These are phyloP conservation scores for Asterella californica DNA, from an alignment of 225 moss, liverwort and hornwort genomes.

Conservation along the genomic window DNA sequence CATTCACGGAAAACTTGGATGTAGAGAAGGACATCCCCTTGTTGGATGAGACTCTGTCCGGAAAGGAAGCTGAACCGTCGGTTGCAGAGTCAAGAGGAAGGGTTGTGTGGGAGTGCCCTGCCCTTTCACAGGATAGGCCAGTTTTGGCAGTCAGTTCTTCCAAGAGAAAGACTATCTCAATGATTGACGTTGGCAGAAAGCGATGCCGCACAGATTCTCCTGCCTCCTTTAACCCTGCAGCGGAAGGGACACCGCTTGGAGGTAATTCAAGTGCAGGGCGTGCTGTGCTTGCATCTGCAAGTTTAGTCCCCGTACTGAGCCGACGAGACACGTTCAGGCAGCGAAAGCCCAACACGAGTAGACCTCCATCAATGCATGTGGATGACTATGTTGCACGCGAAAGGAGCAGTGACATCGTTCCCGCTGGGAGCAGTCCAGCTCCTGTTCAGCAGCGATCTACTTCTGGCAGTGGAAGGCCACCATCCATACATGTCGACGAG, in stretches of 20 bases:
- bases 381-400: conserved; percentile 98
- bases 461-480: conserved; percentile 66
- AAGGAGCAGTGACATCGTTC: conserved; percentile 62
- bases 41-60: conserved; percentile 28
- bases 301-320: conserved; percentile 31
- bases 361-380: conserved; percentile 99
- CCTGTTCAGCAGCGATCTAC: conserved; percentile 66
- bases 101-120: conserved; percentile 85
- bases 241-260: conserved; percentile 37
- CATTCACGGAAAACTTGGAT: conserved; percentile 2
- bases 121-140: conserved; percentile 53
- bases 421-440: conserved; percentile 53
- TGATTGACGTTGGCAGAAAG: conserved; percentile 76
- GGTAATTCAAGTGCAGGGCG: conserved; percentile 39
- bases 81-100: conserved; percentile 51
- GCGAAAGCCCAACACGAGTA: conserved; percentile 93
- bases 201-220: conserved; percentile 56
- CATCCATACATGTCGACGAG: conserved; percentile 86
- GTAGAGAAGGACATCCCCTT: conserved; percentile 8
- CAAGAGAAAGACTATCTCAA: conserved; percentile 71
- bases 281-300: conserved; percentile 28
- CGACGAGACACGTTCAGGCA: conserved; percentile 92
- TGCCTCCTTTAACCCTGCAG: conserved; percentile 19
- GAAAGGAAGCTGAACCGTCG: conserved; percentile 34
- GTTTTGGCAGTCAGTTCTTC: conserved; percentile 52